These are phyloP conservation scores for Cercospora beticola DNA, from an alignment of 2,329 filamentous ascomycete species.

Conservation along the genomic window DNA sequence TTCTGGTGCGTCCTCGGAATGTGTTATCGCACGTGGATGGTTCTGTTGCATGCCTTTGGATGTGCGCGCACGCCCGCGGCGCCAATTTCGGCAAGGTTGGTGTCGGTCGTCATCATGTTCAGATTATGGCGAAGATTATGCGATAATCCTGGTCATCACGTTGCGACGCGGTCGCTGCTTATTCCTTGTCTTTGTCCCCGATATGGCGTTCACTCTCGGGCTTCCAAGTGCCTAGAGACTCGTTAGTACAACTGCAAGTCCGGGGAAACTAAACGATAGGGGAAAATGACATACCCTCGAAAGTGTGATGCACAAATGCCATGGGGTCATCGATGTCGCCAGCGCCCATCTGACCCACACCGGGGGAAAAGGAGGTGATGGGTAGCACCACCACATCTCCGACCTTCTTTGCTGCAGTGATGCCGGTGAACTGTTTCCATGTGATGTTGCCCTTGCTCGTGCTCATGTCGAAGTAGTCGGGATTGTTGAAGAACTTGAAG, in stretches of 20 bases:
- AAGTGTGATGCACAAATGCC: constrained; percentile 96
- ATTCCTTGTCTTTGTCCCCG: constrained; percentile 43
- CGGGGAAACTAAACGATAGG: neutral
- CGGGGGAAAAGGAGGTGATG: constrained; percentile 96
- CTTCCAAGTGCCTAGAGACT: constrained; percentile 67
- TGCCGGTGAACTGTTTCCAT: constrained; percentile 85
- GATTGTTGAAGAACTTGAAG: constrained; percentile 92
- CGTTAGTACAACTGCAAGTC: constrained; percentile 14
- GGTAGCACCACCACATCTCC: constrained; percentile 92
- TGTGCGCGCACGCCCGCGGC: constrained; percentile 2
- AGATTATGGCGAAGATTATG: constrained; percentile 8
- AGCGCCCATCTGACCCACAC: constrained; percentile 89
- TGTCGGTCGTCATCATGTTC: neutral
- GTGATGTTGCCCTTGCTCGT: constrained; percentile 72
- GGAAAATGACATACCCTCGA: constrained; percentile 69
- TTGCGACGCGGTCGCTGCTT: constrained; percentile 1
- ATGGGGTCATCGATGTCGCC: constrained; percentile 86
- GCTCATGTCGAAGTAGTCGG: constrained; percentile 79
- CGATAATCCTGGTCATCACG: constrained; percentile 7
- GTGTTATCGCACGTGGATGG: constrained; percentile 5
- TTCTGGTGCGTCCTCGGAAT: neutral
- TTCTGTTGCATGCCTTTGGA: neutral
- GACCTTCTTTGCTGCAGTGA: constrained; percentile 77
- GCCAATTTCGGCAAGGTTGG: constrained; percentile 1
- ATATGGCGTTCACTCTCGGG: constrained; percentile 70